phyloP scores from a whole-genome alignment of 139 green algal genomes.

The Haematococcus lacustris region DNA sequence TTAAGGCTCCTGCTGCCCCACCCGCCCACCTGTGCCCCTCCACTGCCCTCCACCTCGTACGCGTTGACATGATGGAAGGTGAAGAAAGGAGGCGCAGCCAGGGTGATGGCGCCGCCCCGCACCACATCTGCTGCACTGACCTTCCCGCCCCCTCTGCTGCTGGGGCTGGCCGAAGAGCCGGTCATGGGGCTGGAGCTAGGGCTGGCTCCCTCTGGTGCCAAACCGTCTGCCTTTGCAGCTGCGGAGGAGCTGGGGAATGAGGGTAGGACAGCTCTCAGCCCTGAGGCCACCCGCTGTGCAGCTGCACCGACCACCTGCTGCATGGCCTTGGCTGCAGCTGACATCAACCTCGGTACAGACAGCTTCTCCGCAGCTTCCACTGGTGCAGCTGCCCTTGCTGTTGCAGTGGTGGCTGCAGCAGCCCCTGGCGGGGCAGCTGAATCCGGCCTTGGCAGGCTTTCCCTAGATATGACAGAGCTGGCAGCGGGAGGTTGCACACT shows the following conservation, averaged over 20 bases:
- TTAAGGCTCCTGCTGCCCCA: too few species aligned
- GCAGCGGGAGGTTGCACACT: not conserved
- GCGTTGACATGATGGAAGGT: slow-evolving; percentile 75
- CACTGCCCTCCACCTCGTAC: slow-evolving; percentile 33
- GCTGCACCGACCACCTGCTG: not conserved
- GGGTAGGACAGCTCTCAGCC: not conserved
- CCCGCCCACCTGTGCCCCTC: too few species aligned
- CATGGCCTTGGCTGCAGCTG: too few species aligned
- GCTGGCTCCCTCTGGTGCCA: too few species aligned
- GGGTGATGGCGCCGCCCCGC: too few species aligned
- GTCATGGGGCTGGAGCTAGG: too few species aligned
- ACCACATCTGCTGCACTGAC: too few species aligned
- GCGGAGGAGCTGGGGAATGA: too few species aligned
- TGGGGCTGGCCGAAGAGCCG: not conserved
- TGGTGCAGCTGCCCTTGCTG: too few species aligned
- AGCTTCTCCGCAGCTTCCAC: too few species aligned
- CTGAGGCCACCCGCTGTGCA: not conserved
- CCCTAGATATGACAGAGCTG: not conserved
- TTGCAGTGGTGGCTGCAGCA: not conserved
- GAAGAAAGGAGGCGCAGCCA: slow-evolving; percentile 50
- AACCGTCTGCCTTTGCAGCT: too few species aligned
- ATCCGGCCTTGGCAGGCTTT: not conserved
- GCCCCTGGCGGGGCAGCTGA: not conserved
- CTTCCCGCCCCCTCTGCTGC: not conserved
- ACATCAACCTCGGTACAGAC: too few species aligned